Evolutionary conservation across 2,329 filamentous ascomycete species (phyloP).

Genomic region (Fusarium sp.): DNA sequence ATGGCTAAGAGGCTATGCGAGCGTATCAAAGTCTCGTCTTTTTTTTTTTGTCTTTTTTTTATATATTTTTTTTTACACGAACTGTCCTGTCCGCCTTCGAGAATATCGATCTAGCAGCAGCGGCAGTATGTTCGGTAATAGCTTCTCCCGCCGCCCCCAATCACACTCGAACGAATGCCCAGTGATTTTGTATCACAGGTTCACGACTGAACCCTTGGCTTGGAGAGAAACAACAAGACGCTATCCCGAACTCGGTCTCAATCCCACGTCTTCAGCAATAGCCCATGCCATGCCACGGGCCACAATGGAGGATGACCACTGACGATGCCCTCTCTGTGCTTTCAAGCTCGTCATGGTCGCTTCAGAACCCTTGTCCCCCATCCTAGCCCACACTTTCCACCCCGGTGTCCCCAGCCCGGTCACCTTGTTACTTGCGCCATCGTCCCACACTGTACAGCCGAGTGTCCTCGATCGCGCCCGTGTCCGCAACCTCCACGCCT

Average conservation of each 20-base stretch:
- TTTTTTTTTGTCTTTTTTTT: too few relatives aligned
- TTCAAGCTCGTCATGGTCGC: slow-evolving; percentile 42
- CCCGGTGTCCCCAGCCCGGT: slow-evolving; percentile 40
- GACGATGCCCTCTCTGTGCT: slow-evolving; percentile 31
- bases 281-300: slow-evolving; percentile 33
- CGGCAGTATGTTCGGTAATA: not conserved
- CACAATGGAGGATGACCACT: slow-evolving; percentile 35
- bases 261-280: slow-evolving; percentile 40
- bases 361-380: slow-evolving; percentile 39
- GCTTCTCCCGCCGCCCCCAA: not conserved
- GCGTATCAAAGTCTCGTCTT: slow-evolving; percentile 12
- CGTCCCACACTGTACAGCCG: slow-evolving; percentile 48
- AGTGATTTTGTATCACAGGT: slow-evolving; percentile 11
- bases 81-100: too few relatives aligned
- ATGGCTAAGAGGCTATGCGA: slow-evolving; percentile 6
- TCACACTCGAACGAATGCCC: slow-evolving; percentile 6
- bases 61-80: too few relatives aligned
- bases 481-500: slow-evolving; percentile 44
- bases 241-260: slow-evolving; percentile 31
- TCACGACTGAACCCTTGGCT: slow-evolving; percentile 23
- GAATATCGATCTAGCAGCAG: not conserved
- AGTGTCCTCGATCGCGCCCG: slow-evolving; percentile 43
- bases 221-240: slow-evolving; percentile 16
- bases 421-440: slow-evolving; percentile 45
- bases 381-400: slow-evolving; percentile 38